Percentiles rank a stretch among this genome's conserved stretches.
phyloP scores from a whole-genome alignment of 345 rosid genomes.

The Eucalyptus coolabah region DNA sequence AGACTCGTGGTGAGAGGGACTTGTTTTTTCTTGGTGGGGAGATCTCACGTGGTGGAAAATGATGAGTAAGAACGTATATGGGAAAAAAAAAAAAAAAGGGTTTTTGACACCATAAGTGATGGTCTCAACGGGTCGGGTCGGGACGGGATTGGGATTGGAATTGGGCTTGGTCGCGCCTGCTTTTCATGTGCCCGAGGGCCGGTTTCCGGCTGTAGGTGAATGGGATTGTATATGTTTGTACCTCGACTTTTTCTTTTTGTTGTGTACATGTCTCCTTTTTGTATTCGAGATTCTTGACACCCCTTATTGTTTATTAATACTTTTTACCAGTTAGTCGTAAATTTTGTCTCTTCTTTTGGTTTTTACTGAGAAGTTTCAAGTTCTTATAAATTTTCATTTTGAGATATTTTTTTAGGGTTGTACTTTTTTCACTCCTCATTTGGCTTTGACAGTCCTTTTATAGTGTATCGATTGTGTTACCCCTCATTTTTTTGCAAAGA shows the following conservation, averaged over 20 bases:
- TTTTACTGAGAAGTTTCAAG: fast-evolving
- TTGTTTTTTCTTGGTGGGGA: background rate
- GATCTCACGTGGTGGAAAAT: background rate
- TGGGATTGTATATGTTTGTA: background rate
- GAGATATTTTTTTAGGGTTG: too few species aligned
- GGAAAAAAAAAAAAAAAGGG: background rate
- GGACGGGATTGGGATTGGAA: background rate
- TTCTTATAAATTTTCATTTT: background rate
- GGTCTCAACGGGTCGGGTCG: background rate
- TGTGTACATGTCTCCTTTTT: background rate
- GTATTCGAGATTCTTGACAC: background rate
- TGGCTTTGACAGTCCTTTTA: too few species aligned
- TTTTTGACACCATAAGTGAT: background rate
- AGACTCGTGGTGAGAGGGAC: background rate
- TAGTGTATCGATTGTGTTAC: too few species aligned
- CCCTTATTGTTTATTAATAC: background rate
- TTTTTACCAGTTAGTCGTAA: fast-evolving
- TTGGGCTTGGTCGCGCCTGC: background rate
- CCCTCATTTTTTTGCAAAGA: too few species aligned
- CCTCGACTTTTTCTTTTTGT: background rate
- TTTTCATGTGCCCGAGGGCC: background rate
- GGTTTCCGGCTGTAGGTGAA: background rate
- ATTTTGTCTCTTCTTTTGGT: fast-evolving
- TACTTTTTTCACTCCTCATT: too few species aligned
- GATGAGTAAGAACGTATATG: background rate